These are phyloP conservation scores for Didymosphaeria variabile DNA, from an alignment of 2,329 filamentous ascomycete species.

Conservation along the genomic window DNA sequence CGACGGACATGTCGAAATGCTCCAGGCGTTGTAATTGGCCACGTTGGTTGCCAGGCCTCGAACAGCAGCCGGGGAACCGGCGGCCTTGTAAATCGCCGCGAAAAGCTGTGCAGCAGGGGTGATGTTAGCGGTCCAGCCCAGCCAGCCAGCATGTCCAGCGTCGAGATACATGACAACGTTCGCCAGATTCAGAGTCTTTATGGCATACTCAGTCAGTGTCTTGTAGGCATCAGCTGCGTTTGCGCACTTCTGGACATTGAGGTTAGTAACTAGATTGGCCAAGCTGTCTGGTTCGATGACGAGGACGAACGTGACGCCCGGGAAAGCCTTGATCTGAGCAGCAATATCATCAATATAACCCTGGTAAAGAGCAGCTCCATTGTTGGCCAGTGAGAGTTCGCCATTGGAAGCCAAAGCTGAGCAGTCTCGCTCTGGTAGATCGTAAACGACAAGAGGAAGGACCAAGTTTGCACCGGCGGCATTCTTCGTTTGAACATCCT, in stretches of 20 bases:
- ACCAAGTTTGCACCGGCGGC: constrained; percentile 56
- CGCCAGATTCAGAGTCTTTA: constrained; percentile 63
- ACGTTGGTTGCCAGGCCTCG: constrained; percentile 65
- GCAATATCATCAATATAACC: constrained; percentile 63
- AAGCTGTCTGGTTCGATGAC: constrained; percentile 67
- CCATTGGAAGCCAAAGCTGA: constrained; percentile 71
- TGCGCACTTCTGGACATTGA: constrained; percentile 62
- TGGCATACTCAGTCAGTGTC: constrained; percentile 63
- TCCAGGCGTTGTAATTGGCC: constrained; percentile 66
- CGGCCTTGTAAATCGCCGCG: constrained; percentile 55
- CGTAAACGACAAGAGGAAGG: constrained; percentile 66
- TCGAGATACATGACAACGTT: constrained; percentile 71
- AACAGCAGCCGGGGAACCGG: constrained; percentile 55
- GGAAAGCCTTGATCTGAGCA: constrained; percentile 60
- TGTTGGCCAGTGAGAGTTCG: constrained; percentile 64
- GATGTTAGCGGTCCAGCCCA: constrained; percentile 69
- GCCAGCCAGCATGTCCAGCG: constrained; percentile 70
- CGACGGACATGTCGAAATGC: constrained; percentile 53
- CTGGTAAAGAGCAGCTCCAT: constrained; percentile 60
- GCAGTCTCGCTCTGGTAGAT: constrained; percentile 70
- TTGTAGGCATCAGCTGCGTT: constrained; percentile 64
- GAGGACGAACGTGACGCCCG: constrained; percentile 59
- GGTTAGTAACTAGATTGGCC: constrained; percentile 69
- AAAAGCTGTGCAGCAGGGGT: constrained; percentile 58
- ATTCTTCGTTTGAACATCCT: constrained; percentile 56